A percentile compares a stretch with the other conserved stretches of the same genome.
Evolutionary conservation across 176 grass and related monocot species (phyloP).

Genomic region (Juncus effusus): DNA sequence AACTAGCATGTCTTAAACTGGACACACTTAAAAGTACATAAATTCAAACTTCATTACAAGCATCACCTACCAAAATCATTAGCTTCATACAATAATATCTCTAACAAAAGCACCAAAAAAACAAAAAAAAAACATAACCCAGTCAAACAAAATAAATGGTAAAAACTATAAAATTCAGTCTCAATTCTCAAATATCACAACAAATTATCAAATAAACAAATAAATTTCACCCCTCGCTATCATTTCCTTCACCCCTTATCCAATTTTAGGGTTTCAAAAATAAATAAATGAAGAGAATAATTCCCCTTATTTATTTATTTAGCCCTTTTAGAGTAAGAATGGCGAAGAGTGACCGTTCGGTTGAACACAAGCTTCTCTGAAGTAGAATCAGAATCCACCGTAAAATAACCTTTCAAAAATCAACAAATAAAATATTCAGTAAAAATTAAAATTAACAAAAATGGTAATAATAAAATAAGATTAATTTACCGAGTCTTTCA

Average conservation of each 20-base stretch:
- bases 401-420: conserved; percentile 64
- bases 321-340: conserved; percentile 68
- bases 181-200: no score
- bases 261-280: not conserved
- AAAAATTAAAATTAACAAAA: not conserved
- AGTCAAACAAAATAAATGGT: no score
- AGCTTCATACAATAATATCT: no score
- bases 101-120: no score
- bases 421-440: not conserved
- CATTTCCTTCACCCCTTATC: not conserved
- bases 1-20: no score
- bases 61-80: no score
- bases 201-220: no score
- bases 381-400: conserved; percentile 64
- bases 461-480: not conserved
- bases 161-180: no score
- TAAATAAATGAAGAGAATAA: not conserved
- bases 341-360: conserved; percentile 73
- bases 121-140: no score
- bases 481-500: conserved; percentile 68
- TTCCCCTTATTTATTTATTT: not conserved
- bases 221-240: conserved; percentile 4
- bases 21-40: no score
- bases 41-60: no score
- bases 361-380: conserved; percentile 70